phyloP scores from a whole-genome alignment of 164 flowering plant genomes.

The Cinnamomum chago region DNA sequence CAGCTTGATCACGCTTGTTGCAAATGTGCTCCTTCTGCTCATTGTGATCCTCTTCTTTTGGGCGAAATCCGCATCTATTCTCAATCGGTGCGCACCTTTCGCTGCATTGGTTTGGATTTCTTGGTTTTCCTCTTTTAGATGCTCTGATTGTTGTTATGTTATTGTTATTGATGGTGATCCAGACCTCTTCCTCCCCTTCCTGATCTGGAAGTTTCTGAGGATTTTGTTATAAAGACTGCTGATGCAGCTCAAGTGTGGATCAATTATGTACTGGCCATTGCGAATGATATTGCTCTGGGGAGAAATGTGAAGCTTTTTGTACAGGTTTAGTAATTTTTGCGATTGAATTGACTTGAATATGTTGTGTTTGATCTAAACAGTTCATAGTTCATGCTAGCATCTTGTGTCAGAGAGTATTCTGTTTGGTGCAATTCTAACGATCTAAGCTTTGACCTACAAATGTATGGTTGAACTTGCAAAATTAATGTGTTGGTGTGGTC shows the following conservation, averaged over 20 bases:
- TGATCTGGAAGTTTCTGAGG: constrained; percentile 70
- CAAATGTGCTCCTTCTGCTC: constrained; percentile 64
- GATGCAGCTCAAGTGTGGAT: constrained; percentile 38
- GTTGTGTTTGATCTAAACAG: too few relatives aligned
- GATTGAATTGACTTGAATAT: too few relatives aligned
- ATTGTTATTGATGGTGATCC: constrained; percentile 1
- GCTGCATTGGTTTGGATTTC: neutral
- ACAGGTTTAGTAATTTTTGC: constrained; percentile 36
- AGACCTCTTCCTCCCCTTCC: constrained; percentile 94
- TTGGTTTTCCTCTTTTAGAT: neutral
- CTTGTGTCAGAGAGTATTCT: neutral
- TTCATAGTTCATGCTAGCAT: too few relatives aligned
- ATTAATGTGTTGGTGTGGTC: neutral
- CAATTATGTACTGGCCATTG: constrained; percentile 51
- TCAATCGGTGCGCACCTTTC: constrained; percentile 53
- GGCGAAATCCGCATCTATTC: constrained; percentile 82
- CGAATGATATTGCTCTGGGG: constrained; percentile 53
- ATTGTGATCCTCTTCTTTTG: constrained; percentile 68
- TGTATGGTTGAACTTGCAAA: neutral
- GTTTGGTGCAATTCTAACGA: neutral
- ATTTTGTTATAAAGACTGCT: constrained; percentile 38
- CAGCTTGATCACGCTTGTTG: constrained; percentile 41
- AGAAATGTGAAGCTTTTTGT: constrained; percentile 50
- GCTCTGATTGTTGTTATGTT: neutral
- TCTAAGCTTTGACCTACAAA: neutral